Evolutionary conservation across 352 stramenopile genomes (phyloP), one percentile per base, ranked within the genome.

Genomic region (Thraustochytrium sp.): DNA sequence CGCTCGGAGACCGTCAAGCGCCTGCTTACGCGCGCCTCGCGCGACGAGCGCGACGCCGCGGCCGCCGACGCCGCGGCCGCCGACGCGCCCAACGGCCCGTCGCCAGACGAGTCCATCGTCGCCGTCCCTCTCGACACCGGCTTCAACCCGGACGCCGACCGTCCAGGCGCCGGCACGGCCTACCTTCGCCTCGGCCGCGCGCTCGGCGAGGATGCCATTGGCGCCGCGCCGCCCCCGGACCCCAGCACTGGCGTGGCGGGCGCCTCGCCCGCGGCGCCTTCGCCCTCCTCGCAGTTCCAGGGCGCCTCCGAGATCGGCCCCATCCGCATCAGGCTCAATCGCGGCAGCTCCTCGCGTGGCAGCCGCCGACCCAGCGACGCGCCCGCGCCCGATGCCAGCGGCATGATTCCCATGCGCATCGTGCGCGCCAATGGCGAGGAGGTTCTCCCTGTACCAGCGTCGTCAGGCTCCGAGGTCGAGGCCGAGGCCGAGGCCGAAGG

Each of bases 141-240:
- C 8, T 80, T 80, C 44, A 80, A 80, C 31, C 68, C 68, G 23
- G 68, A 80, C n/a, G 68, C 68, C 18, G 68, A 80, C 46, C 48
- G 68, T 23, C 68, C 68, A 21, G 31, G 34, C 18, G 46, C 51
- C 3, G 68, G 68, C 2, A 72, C 68, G 11, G 68, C 68, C 13
- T 80, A 80, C 31, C 31, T 80, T 5, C 48, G 68, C 8, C 68
- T 80, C 11, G 68, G 68, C 48, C 31, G 40, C 18, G 68, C 68
- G 0, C 26, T 8, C 3, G 68, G 68, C 37, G 46, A 42, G 9
- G 68, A 80, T 26, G 68, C 68, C 5, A 1, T 80, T n/a, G 68
- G 51, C 16, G 29, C 59, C 42, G 46, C 34, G 1, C 59, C 59
- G 5, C 8, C 9, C 26, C n/a, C n/a, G n/a, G 11, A 38, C 26